Base-by-base conservation (phyloP, 306 rosid genomes). In the Gastrolobium bilobum region DNA sequence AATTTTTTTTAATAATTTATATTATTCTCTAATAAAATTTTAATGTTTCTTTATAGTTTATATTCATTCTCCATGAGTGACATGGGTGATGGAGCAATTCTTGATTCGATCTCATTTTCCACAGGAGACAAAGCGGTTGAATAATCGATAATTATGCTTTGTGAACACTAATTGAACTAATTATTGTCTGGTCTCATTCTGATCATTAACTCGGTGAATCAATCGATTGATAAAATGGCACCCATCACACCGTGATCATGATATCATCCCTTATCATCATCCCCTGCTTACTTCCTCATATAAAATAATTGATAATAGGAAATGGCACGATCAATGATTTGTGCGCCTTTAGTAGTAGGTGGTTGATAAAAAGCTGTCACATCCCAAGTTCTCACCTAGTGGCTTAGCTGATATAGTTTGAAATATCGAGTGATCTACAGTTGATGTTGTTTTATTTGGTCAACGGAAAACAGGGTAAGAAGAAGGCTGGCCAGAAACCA, bases 241-340 rank as follows among this genome's bases (percentile, higher is more conserved):
- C 26, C 26, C 26, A 20, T 20, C 26, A 20, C 26, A 20, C 26
- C 26, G 26, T 20, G 26, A 20, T 1, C 26, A 20, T 20, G 26
- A 20, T 20, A 20, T 20, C 26, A 20, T 20, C 26, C 26, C 26
- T n/a, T n/a, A n/a, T n/a, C n/a, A 20, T 20, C 26, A 20, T 20
- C 26, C 26, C 26, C 26, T 20, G 26, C 26, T 20, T 20, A 20
- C 26, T 20, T 20, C 26, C 26, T 20, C 6, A 47, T 31, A 4
- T 6, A 33, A 11, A 46, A 46, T 10, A 15, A 8, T 65, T 40
- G 4, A 54, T 42, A 13, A 0, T 31, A 46, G 43, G 7, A 46
- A 67, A 52, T 38, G 84, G 84, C 79, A 72, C 63, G 81, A 39
- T 51, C 11, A 50, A 76, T 63, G 84, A 46, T 50, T 9, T 44